These are phyloP conservation scores for Wickerhamomyces bisporus DNA, from an alignment of 805 yeast genomes.

Conservation along the genomic window DNA sequence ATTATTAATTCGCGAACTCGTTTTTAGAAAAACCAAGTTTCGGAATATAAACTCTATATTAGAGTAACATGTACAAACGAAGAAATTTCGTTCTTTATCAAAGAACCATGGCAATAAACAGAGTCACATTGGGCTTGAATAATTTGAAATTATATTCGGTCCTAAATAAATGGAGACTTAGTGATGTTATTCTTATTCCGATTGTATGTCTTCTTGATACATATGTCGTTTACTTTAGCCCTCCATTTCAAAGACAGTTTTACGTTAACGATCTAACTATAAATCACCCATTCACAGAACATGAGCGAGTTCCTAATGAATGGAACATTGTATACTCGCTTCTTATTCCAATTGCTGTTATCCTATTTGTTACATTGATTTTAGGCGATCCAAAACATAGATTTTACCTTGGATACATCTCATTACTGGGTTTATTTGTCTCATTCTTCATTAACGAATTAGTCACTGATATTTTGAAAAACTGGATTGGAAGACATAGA, in stretches of 20 bases:
- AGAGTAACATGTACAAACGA: too few species aligned
- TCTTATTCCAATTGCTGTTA: slow-evolving; percentile 41
- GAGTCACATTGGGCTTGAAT: slow-evolving; percentile 22
- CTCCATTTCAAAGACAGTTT: slow-evolving; percentile 79
- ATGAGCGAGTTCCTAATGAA: slow-evolving; percentile 62
- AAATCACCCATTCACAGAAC: slow-evolving; percentile 74
- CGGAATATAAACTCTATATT: too few species aligned
- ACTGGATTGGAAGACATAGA: slow-evolving; percentile 83
- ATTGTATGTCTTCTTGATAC: slow-evolving; percentile 26
- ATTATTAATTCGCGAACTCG: too few species aligned
- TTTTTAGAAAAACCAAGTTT: too few species aligned
- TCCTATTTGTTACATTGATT: slow-evolving; percentile 29
- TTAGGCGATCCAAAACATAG: slow-evolving; percentile 45
- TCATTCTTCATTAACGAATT: slow-evolving; percentile 56
- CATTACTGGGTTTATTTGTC: slow-evolving; percentile 60
- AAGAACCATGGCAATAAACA: slow-evolving; percentile 20
- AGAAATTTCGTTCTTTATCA: too few species aligned
- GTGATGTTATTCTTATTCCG: slow-evolving; percentile 30
- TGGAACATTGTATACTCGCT: slow-evolving; percentile 50
- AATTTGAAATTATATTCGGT: slow-evolving; percentile 18
- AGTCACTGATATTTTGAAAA: slow-evolving; percentile 70
- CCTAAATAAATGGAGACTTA: slow-evolving; percentile 33
- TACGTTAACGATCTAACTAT: slow-evolving; percentile 68
- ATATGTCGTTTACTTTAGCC: slow-evolving; percentile 28
- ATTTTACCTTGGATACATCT: slow-evolving; percentile 54